Percentiles rank a stretch among this genome's conserved stretches.
Evolutionary conservation across 176 grass and related monocot genomes (phyloP).

Genomic region (Juncus inflexus): DNA sequence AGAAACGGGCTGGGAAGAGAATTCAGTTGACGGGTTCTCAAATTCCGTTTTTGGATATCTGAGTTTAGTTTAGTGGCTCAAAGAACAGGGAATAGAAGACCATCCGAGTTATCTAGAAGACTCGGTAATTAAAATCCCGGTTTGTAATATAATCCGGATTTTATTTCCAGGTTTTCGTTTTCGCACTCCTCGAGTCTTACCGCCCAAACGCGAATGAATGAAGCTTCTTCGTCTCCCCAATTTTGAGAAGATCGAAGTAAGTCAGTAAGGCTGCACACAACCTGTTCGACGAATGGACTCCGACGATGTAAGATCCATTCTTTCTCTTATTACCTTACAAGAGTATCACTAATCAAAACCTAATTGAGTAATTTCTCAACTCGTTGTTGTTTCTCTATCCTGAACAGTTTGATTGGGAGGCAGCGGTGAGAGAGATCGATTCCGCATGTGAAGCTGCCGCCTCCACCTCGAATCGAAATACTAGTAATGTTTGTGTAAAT

Average conservation of each 20-base stretch:
- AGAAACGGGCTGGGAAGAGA: neutral
- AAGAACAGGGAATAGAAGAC: too few species aligned
- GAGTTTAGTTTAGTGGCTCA: too few species aligned
- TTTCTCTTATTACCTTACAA: neutral
- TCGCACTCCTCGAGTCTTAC: constrained; percentile 3
- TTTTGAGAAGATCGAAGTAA: constrained; percentile 6
- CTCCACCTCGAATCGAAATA: constrained; percentile 5
- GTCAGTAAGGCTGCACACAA: constrained; percentile 20
- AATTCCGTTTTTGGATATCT: too few species aligned
- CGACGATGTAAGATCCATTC: constrained; percentile 47
- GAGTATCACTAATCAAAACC: constrained; percentile 30
- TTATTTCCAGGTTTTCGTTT: neutral
- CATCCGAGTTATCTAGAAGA: too few species aligned
- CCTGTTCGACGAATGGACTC: constrained; percentile 17
- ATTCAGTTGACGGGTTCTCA: too few species aligned
- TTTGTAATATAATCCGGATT: neutral
- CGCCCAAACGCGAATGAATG: constrained; percentile 30
- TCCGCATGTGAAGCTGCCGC: constrained; percentile 31
- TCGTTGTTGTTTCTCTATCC: neutral
- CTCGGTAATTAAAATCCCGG: neutral
- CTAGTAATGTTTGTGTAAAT: neutral
- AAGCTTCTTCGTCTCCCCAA: constrained; percentile 3
- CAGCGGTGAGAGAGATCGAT: constrained; percentile 61
- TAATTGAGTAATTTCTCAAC: constrained; percentile 10
- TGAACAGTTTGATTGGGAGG: constrained; percentile 80